Evolutionary conservation across 208 protist genomes (phyloP).

Genomic region (Acanthamoeba quina): DNA sequence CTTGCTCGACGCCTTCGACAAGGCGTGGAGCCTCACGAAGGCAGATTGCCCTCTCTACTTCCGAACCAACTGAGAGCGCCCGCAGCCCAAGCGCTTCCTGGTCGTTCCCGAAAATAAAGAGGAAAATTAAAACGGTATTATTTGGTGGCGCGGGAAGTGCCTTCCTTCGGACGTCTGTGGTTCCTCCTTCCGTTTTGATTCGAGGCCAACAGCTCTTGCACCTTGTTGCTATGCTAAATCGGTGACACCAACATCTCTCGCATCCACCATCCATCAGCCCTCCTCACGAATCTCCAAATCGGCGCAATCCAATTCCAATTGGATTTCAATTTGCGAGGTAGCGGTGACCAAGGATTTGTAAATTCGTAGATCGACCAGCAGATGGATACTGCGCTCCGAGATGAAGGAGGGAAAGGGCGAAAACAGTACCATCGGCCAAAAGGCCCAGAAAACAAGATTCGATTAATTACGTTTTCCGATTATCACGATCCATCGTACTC

Average conservation of each 20-base stretch:
- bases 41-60: slow-evolving; percentile 60
- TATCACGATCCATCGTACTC: slow-evolving; percentile 25
- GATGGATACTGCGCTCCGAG: background rate
- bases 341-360: too few relatives aligned
- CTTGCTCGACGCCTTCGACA: slow-evolving; percentile 6
- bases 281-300: too few relatives aligned
- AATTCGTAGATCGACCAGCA: background rate
- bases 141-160: background rate
- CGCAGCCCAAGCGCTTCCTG: background rate
- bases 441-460: background rate
- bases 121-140: too few relatives aligned
- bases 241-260: background rate
- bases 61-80: background rate
- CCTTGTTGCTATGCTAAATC: background rate
- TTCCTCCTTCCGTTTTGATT: too few relatives aligned
- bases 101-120: background rate
- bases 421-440: background rate
- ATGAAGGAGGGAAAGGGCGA: background rate
- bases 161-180: background rate
- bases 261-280: too few relatives aligned
- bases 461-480: slow-evolving; percentile 65
- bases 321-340: too few relatives aligned
- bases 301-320: too few relatives aligned
- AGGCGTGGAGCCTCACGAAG: slow-evolving; percentile 31
- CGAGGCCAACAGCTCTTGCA: too few relatives aligned